Percentiles rank a stretch among this genome's conserved stretches.
Evolutionary conservation across 768 basidiomycete species (phyloP).

Genomic region (Amanita polypyramis): DNA sequence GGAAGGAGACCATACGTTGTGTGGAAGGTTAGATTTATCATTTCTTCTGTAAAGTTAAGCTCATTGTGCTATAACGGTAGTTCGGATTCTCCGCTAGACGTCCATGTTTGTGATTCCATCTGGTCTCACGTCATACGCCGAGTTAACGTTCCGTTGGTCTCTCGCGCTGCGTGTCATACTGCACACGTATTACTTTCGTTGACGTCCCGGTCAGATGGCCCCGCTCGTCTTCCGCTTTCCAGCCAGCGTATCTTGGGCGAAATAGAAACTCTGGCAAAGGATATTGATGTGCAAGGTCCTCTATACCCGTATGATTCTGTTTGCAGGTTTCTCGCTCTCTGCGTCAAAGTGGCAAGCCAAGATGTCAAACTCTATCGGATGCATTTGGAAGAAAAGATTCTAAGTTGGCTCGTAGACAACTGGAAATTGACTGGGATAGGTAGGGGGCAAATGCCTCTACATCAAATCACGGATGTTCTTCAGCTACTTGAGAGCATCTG

Average conservation of each 20-base stretch:
- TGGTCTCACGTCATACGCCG: constrained; percentile 82
- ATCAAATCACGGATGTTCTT: constrained; percentile 52
- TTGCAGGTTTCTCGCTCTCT: constrained; percentile 67
- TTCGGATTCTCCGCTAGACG: constrained; percentile 9
- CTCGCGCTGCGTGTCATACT: constrained; percentile 71
- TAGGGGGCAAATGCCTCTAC: constrained; percentile 35
- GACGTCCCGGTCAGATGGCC: constrained; percentile 15
- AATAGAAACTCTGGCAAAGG: constrained; percentile 70
- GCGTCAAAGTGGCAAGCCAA: constrained; percentile 61
- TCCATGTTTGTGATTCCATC: constrained; percentile 61
- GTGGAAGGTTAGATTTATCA: neutral
- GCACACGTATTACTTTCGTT: constrained; percentile 39
- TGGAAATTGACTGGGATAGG: constrained; percentile 42
- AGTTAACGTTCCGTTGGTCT: constrained; percentile 53
- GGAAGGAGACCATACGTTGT: constrained; percentile 21
- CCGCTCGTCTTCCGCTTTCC: constrained; percentile 28
- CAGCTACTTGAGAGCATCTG: constrained; percentile 56
- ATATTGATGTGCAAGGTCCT: constrained; percentile 88
- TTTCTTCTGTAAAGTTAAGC: constrained; percentile 3
- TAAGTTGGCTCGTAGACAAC: constrained; percentile 69
- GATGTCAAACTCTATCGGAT: constrained; percentile 79
- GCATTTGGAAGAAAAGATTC: constrained; percentile 78
- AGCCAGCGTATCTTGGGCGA: constrained; percentile 54
- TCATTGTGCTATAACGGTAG: constrained; percentile 3
- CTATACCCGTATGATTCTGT: constrained; percentile 82